Base-by-base conservation (phyloP, 2,329 filamentous ascomycete species). In the Periconia sp. region DNA sequence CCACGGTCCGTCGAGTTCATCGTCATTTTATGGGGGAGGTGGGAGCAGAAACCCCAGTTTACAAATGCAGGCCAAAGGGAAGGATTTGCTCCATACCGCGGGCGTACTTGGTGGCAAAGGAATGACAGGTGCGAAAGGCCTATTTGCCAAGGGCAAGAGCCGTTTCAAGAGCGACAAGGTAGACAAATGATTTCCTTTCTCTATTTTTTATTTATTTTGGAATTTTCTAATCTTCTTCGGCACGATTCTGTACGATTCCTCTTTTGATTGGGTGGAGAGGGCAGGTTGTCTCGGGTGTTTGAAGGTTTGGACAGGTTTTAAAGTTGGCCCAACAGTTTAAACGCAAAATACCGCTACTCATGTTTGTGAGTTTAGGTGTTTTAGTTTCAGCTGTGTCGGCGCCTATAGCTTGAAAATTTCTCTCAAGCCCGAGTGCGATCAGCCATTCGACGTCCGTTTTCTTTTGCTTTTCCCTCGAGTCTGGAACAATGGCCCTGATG, bases 111-210 rank as follows among this genome's bases (percentile, higher is more conserved):
- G 86, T 55, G 85, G 85, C 20, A 88, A 87, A 66, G 86, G 85
- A 31, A 83, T 84, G 58, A 92, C 91, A 70, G 91, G 91, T 54
- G 92, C 92, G 46, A 96, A 96, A 78, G 93, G 92, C 49, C 76
- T 97, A 59, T 87, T 97, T 73, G 91, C 89, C 61, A 96, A 96
- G 77, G 91, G 92, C 62, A 93, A 90, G 77, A 93, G 84, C 77
- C 93, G 91, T 75, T 86, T 96, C 67, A 79, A 80, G 72, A 75
- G 75, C 69, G 90, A 94, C 76, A 95, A 95, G 90, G 90, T 92
- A 89, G 91, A 91, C 86, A 78, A 81, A 83, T 86, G 78, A 88
- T 80, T 83, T 83, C 75, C 68, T 72, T 69, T 50, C 49, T 45
- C 52, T 50, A 46, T 42, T 43, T 33, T 18, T 17, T 57, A 42